Base-by-base conservation (phyloP, 1,139 yeast species). In the Yamadazyma kanchanaburiensis region DNA sequence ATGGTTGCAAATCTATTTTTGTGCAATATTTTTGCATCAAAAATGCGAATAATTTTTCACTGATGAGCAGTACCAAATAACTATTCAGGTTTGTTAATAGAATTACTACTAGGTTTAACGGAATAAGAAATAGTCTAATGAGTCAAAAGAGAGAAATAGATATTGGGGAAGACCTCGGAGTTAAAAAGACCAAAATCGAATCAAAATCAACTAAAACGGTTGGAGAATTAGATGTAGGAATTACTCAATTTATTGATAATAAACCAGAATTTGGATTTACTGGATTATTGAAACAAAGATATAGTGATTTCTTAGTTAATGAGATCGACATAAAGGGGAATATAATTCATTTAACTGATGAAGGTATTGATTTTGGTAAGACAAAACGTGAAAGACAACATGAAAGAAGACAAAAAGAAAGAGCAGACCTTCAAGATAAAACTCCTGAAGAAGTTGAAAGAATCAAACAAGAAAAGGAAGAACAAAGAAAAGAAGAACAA, bases 291-390 rank as follows among this genome's bases (percentile, higher is more conserved):
- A 91, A 91, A 55, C 94, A 85, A 48, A 69, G 96, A 40, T 88
- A 88, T 58, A 80, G 95, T n/a, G 98, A 91, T 54, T 94, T 94
- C 53, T 70, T 87, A 51, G 98, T 91, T 25, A 87, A 88, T 53
- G 98, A 94, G 55, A 81, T 91, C 37, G 82, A 70, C 37, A 45
- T 60, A 18, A 60, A 74, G 16, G 94, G 87, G 1, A 59, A 73
- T 3, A 95, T 88, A 3, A 73, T 89, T 10, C 91, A 81, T 51
- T 65, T 91, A 41, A 52, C 60, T 4, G 95, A 89, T 49, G 74
- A 77, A 31, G 96, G 96, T 3, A 66, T 81, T 30, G 73, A 74
- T 29, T 41, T 59, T 28, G 73, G 73, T 3, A 59, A 61, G 34
- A 67, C 73, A 38, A 77, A 70, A 45, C 70, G 64, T 40, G 81